phyloP scores from a whole-genome alignment of 805 yeast genomes.

The Yarrowia porcina region DNA sequence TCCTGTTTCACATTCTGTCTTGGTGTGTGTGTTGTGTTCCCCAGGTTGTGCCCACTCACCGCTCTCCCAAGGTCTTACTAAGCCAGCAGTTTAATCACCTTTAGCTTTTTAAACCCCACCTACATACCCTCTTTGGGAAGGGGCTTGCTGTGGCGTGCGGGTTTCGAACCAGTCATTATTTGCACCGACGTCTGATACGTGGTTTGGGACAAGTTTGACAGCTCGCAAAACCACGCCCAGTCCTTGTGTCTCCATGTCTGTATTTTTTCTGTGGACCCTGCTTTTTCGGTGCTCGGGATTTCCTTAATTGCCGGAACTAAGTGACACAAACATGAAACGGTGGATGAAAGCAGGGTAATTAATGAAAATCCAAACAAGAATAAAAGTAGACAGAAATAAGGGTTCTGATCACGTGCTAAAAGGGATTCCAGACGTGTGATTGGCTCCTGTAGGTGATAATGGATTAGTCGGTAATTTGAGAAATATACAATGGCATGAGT shows the following conservation, averaged over 20 bases:
- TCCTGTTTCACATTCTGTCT: neutral
- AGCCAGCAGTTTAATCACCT: neutral
- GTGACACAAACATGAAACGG: neutral
- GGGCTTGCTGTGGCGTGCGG: neutral
- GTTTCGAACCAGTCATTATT: neutral
- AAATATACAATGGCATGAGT: neutral
- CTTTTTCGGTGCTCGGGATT: neutral
- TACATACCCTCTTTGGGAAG: neutral
- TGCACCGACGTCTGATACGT: neutral
- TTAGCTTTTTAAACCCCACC: neutral
- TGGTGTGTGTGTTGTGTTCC: neutral
- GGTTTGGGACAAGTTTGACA: neutral
- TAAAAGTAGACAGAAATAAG: neutral
- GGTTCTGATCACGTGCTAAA: neutral
- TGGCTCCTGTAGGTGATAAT: neutral
- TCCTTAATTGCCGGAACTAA: neutral
- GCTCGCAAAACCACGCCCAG: neutral
- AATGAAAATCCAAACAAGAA: neutral
- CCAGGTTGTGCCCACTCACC: neutral
- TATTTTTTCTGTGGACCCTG: conserved; percentile 9
- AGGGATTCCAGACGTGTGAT: neutral
- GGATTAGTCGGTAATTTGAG: neutral
- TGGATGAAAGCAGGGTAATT: neutral
- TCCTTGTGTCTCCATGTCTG: neutral
- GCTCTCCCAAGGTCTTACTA: neutral